phyloP scores from a whole-genome alignment of 768 basidiomycete genomes.

The Suillus lakei region DNA sequence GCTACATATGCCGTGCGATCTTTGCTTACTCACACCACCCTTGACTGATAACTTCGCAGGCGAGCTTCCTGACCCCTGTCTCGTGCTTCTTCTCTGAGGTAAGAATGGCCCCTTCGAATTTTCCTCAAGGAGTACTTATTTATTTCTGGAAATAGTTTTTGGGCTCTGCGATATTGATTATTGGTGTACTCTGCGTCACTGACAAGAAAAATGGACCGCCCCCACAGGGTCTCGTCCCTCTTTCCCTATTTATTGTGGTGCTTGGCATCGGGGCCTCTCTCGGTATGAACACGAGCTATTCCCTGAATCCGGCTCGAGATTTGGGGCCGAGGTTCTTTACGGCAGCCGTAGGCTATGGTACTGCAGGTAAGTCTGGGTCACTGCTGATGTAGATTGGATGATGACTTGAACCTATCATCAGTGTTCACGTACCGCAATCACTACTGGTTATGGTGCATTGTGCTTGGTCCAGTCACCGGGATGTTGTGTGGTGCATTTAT shows the following conservation, averaged over 20 bases:
- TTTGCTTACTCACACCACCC: background rate
- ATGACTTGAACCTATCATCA: constrained; percentile 1
- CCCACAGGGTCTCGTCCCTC: constrained; percentile 54
- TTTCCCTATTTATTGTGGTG: constrained; percentile 58
- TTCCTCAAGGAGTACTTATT: background rate
- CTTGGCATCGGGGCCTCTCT: constrained; percentile 63
- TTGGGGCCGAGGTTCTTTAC: constrained; percentile 71
- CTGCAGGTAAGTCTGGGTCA: constrained; percentile 36
- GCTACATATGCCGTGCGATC: constrained; percentile 60
- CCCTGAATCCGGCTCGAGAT: constrained; percentile 76
- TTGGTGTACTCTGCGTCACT: constrained; percentile 56
- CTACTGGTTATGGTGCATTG: constrained; percentile 77
- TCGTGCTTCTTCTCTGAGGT: constrained; percentile 54
- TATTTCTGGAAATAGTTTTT: constrained; percentile 49
- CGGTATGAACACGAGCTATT: constrained; percentile 69
- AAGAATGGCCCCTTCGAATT: background rate
- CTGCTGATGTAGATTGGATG: background rate
- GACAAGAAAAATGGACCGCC: constrained; percentile 58
- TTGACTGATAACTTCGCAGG: constrained; percentile 32
- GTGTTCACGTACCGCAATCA: constrained; percentile 47
- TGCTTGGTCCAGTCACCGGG: constrained; percentile 63
- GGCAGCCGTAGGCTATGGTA: constrained; percentile 76
- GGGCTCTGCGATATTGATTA: constrained; percentile 55
- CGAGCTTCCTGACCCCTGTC: constrained; percentile 46
- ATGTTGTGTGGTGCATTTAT: constrained; percentile 55